These are phyloP conservation scores for Trichoderma virens DNA, from an alignment of 495 filamentous ascomycete species.

Conservation along the genomic window DNA sequence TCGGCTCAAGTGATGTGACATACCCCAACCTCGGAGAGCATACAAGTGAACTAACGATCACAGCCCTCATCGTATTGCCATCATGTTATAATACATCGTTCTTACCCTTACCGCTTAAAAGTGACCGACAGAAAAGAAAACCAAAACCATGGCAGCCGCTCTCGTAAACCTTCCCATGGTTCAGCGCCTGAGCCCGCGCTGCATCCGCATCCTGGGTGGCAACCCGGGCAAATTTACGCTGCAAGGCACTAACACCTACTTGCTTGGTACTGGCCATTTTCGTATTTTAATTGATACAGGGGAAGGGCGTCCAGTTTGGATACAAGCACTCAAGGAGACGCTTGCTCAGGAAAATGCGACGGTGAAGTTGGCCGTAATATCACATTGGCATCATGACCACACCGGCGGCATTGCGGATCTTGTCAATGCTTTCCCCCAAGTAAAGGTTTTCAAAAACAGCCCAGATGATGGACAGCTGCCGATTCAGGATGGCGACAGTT, in stretches of 20 bases:
- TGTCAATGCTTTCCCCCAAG: constrained; percentile 44
- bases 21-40: too few relatives aligned
- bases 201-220: constrained; percentile 32
- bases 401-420: constrained; percentile 61
- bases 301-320: constrained; percentile 49
- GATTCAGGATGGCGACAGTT: constrained; percentile 59
- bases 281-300: constrained; percentile 67
- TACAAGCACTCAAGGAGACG: constrained; percentile 41
- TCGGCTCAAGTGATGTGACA: too few relatives aligned
- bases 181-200: constrained; percentile 32
- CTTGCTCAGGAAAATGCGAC: constrained; percentile 51
- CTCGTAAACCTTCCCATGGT: constrained; percentile 25
- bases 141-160: constrained; percentile 7
- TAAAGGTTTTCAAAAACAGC: constrained; percentile 37
- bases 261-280: constrained; percentile 53
- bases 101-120: too few relatives aligned
- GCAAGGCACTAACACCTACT: constrained; percentile 63
- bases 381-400: constrained; percentile 81
- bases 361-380: constrained; percentile 56
- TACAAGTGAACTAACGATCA: too few relatives aligned
- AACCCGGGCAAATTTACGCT: constrained; percentile 31
- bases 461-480: constrained; percentile 38
- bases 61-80: too few relatives aligned
- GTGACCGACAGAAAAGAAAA: too few relatives aligned
- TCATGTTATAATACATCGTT: too few relatives aligned